Percentiles rank a stretch among this genome's conserved stretches.
Evolutionary conservation across 768 basidiomycete genomes (phyloP).

Genomic region (Amanita fuliginea): DNA sequence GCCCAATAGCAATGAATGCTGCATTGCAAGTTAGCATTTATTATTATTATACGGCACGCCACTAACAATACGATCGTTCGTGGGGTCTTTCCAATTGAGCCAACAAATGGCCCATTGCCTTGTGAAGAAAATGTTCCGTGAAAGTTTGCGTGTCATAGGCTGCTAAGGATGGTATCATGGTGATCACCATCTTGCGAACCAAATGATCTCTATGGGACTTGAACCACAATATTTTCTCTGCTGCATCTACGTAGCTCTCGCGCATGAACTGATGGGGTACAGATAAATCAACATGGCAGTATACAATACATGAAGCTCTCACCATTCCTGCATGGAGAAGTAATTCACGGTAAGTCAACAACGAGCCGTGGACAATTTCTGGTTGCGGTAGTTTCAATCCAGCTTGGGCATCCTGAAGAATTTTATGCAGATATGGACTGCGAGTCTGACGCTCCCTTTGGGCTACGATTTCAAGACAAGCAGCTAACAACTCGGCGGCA

Average conservation of each 20-base stretch:
- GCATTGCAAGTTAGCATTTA: conserved; percentile 8
- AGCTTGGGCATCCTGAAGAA: conserved; percentile 81
- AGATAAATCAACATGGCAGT: neutral
- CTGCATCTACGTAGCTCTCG: conserved; percentile 76
- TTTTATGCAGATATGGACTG: conserved; percentile 60
- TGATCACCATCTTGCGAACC: conserved; percentile 90
- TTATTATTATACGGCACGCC: neutral
- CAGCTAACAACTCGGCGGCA: conserved; percentile 87
- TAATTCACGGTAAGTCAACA: conserved; percentile 86
- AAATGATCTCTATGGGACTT: conserved; percentile 78
- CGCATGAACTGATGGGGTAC: conserved; percentile 60
- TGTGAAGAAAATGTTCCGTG: conserved; percentile 82
- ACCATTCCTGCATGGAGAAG: conserved; percentile 93
- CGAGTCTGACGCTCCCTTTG: conserved; percentile 57
- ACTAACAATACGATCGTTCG: conserved; percentile 78
- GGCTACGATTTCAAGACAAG: conserved; percentile 81
- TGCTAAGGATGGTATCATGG: conserved; percentile 89
- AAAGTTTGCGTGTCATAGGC: conserved; percentile 92
- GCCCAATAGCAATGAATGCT: conserved; percentile 96
- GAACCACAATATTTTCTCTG: conserved; percentile 85
- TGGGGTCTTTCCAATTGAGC: conserved; percentile 80
- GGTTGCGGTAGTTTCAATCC: conserved; percentile 72
- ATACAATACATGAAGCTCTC: conserved; percentile 15
- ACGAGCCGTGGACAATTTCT: conserved; percentile 86
- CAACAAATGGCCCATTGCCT: conserved; percentile 86